These are phyloP conservation scores for Emergomyces pasteurianus DNA, from an alignment of 2,329 filamentous ascomycete genomes.

Conservation along the genomic window DNA sequence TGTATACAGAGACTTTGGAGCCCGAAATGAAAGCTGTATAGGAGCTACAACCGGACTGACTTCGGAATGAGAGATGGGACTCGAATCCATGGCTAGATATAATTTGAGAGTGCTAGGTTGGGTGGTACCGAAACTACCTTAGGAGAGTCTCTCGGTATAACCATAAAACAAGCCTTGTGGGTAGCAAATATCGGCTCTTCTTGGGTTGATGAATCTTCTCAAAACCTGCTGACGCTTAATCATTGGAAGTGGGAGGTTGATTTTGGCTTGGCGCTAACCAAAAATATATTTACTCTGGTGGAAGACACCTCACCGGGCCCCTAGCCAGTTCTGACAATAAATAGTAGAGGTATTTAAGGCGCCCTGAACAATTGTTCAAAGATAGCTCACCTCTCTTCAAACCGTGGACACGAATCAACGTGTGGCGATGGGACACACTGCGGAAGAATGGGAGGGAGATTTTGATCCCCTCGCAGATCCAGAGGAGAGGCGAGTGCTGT, in stretches of 20 bases:
- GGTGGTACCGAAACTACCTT: background rate
- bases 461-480: constrained; percentile 59
- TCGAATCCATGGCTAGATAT: background rate
- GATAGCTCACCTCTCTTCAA: background rate
- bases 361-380: background rate
- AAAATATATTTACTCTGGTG: too few relatives aligned
- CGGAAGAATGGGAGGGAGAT: constrained; percentile 45
- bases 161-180: background rate
- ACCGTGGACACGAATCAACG: background rate
- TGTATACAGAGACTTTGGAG: constrained; percentile 46
- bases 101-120: background rate
- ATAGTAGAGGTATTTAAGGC: background rate
- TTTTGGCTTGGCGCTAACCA: constrained; percentile 2
- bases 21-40: constrained; percentile 44
- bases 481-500: constrained; percentile 70
- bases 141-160: background rate
- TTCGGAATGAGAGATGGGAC: constrained; percentile 14
- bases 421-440: background rate
- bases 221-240: background rate
- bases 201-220: too few relatives aligned
- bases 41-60: constrained; percentile 26
- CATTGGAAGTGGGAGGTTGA: background rate
- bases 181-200: background rate
- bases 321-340: background rate
- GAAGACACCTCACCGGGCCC: too few relatives aligned